Evolutionary conservation across 1,284 basidiomycete species (phyloP).

Genomic region (Gomphus sp.): DNA sequence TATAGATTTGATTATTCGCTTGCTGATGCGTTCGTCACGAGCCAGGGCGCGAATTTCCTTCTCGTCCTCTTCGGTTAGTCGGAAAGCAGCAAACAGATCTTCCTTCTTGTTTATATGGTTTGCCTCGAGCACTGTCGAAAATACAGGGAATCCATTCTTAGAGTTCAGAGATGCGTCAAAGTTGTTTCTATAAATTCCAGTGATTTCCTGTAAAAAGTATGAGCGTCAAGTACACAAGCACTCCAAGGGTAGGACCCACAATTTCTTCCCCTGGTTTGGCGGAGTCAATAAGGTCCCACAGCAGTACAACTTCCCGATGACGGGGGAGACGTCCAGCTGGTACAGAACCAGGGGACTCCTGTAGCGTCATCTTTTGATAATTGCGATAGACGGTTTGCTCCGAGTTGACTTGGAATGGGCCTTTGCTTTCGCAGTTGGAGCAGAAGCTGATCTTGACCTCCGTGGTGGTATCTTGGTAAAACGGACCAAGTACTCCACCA

Average conservation of each 20-base stretch:
- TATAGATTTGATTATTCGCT: conserved; percentile 96
- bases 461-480: conserved; percentile 93
- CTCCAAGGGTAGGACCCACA: conserved; percentile 40
- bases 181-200: conserved; percentile 97
- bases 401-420: conserved; percentile 94
- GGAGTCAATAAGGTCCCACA: conserved; percentile 97
- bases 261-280: conserved; percentile 99
- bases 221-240: conserved; percentile 5
- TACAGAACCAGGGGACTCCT: conserved; percentile 97
- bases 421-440: conserved; percentile 87
- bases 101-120: conserved; percentile 98
- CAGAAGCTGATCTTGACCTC: conserved; percentile 96
- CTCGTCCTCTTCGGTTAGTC: conserved; percentile 95
- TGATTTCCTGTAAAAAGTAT: conserved; percentile 64
- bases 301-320: conserved; percentile 91
- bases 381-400: conserved; percentile 99
- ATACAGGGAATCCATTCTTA: conserved; percentile 99
- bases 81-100: conserved; percentile 89
- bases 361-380: conserved; percentile 98
- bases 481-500: conserved; percentile 86
- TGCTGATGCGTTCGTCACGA: conserved; percentile 89
- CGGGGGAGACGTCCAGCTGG: conserved; percentile 94
- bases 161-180: conserved; percentile 97
- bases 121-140: conserved; percentile 96
- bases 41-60: conserved; percentile 81